Conservation (phyloP, 2,329 filamentous ascomycete species). For the Chalara sp. region DNA sequence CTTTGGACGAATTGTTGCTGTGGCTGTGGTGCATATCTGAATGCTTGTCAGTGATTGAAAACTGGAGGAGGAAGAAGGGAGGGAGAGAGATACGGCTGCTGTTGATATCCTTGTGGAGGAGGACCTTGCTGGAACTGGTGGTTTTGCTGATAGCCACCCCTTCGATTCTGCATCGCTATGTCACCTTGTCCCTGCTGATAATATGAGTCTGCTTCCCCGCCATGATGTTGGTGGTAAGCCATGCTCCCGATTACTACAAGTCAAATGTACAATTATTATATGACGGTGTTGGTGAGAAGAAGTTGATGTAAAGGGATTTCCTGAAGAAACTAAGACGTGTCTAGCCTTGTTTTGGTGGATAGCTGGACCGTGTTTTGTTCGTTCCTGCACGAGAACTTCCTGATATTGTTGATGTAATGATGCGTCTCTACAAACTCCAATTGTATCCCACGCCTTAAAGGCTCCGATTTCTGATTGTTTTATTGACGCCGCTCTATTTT, state of each 20-base stretch:
- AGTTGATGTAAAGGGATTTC: background rate
- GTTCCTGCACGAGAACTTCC: no score
- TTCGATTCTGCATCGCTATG: constrained; percentile 8
- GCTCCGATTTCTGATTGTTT: no score
- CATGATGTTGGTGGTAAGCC: constrained; percentile 9
- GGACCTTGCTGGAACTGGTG: background rate
- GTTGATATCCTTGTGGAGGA: background rate
- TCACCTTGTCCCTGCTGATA: constrained; percentile 15
- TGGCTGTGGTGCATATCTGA: constrained; percentile 1
- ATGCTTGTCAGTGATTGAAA: background rate
- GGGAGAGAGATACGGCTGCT: constrained; percentile 6
- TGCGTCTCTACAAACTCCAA: no score
- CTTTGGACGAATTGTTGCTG: constrained; percentile 10
- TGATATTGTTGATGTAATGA: no score
- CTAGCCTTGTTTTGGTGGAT: no score
- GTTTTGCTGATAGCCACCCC: background rate
- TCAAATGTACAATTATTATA: no score
- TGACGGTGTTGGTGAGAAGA: background rate
- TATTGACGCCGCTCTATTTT: no score
- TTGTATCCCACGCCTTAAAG: no score
- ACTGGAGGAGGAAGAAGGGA: constrained; percentile 4
- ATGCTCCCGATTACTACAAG: no score
- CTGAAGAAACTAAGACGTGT: no score
- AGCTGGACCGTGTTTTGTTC: no score
- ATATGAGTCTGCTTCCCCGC: constrained; percentile 20